Evolutionary conservation across 1,284 basidiomycete species (phyloP), one percentile per base, ranked within the genome.

Genomic region (Ceratobasidium sp.): DNA sequence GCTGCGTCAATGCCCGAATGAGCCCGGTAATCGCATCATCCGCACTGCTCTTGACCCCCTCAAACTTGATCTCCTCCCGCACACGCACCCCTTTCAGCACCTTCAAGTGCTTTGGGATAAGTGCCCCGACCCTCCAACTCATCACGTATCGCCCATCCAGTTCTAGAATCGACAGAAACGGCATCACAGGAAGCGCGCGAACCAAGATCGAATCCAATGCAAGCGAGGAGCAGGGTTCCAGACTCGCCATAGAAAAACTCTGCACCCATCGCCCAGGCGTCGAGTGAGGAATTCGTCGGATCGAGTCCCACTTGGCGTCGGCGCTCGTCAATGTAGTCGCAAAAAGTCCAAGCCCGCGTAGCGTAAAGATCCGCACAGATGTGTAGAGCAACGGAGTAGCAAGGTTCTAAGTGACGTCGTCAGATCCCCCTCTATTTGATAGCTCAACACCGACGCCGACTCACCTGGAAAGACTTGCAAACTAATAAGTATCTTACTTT

Each of bases 251-350:
- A 79, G 95, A 89, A 28, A 96, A 83, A 5, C 80, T 80, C 67
- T 89, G 90, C 2, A 95, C 87, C 91, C 92, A 95, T 78, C 94
- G 87, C 30, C 93, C 94, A 0, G 94, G 94, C 0, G 89, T 85
- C 0, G 92, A 94, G 79, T 91, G 91, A 0, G 91, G 91, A 77
- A 93, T 93, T 52, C 93, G 86, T 66, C 92, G 87, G 73, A 95
- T 89, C 71, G 92, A 92, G 77, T 94, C 92, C 94, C 94, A 95
- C 78, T 86, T 87, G 77, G 88, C 84, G 76, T 96, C 94, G 21
- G 90, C 89, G 23, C 78, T 76, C 73, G 84, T 81, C 2, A 95
- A 83, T 28, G 83, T 84, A 28, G 81, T 76, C 9, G 87, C 83
- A 74, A 95, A 89, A 57, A 82, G 84, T 70, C 87, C 83, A 35